Percentiles rank a stretch among this genome's conserved stretches.
phyloP scores from a whole-genome alignment of 1,139 yeast species.

The Saccharomyces pastorianus region DNA sequence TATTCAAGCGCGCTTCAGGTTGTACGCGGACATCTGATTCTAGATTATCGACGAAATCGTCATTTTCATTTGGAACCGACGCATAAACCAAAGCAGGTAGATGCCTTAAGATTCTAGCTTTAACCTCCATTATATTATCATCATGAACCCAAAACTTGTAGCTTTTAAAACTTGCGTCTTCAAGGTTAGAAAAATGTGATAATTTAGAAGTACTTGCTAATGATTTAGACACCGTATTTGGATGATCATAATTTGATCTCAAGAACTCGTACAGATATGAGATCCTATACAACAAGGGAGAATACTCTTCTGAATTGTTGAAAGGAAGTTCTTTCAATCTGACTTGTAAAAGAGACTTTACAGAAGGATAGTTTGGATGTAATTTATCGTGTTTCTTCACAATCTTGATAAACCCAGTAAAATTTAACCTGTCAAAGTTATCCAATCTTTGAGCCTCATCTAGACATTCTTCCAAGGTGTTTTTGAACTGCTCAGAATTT shows the following conservation, averaged over 20 bases:
- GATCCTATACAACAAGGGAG: slow-evolving; percentile 79
- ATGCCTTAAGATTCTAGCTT: slow-evolving; percentile 85
- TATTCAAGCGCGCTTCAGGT: neutral
- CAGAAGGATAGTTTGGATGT: slow-evolving; percentile 70
- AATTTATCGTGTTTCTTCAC: slow-evolving; percentile 93
- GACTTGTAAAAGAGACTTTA: slow-evolving; percentile 80
- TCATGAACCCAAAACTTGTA: slow-evolving; percentile 95
- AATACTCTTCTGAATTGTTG: slow-evolving; percentile 83
- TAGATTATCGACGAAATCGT: slow-evolving; percentile 23
- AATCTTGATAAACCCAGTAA: slow-evolving; percentile 88
- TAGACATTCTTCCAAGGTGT: slow-evolving; percentile 62
- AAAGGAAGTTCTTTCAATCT: slow-evolving; percentile 82
- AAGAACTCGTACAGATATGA: slow-evolving; percentile 74
- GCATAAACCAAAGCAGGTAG: slow-evolving; percentile 84
- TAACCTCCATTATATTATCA: slow-evolving; percentile 95
- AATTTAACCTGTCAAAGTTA: slow-evolving; percentile 81
- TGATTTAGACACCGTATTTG: slow-evolving; percentile 23
- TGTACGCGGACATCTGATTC: slow-evolving; percentile 30
- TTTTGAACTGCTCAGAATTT: slow-evolving; percentile 40
- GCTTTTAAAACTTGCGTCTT: slow-evolving; percentile 46
- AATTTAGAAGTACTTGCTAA: slow-evolving; percentile 27
- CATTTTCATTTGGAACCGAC: slow-evolving; percentile 32
- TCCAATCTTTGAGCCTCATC: slow-evolving; percentile 78
- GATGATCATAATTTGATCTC: slow-evolving; percentile 34
- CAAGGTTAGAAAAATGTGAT: slow-evolving; percentile 24